Conservation (phyloP, 306 rosid genomes). For the Acacia melanoxylon region DNA sequence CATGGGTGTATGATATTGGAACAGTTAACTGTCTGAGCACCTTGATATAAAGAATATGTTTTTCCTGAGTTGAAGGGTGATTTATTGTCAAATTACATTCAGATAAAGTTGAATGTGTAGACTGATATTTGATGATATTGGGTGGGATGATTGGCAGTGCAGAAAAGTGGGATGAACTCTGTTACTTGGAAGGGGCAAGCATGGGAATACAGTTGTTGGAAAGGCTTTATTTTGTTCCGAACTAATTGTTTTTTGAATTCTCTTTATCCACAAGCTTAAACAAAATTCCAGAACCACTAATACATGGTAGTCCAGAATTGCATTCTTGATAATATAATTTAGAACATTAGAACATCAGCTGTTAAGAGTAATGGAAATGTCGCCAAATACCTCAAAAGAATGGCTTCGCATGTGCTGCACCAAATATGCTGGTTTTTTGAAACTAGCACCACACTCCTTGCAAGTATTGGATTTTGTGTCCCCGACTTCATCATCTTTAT, state of each 20-base stretch:
- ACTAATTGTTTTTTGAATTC: background rate
- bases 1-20: too few relatives aligned
- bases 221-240: background rate
- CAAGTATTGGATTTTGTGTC: constrained; percentile 51
- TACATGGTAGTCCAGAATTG: background rate
- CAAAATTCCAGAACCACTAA: background rate
- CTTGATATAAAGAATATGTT: too few relatives aligned
- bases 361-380: background rate
- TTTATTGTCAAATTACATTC: background rate
- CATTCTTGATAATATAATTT: too few relatives aligned
- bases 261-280: background rate
- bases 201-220: background rate
- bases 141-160: background rate
- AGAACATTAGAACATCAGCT: background rate
- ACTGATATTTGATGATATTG: background rate
- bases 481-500: constrained; percentile 27
- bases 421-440: constrained; percentile 74
- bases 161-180: background rate
- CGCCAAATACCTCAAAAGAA: constrained; percentile 65
- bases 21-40: too few relatives aligned
- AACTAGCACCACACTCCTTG: constrained; percentile 65
- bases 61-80: background rate
- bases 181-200: background rate
- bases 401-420: constrained; percentile 86
- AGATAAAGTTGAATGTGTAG: background rate